These are phyloP conservation scores for Perkinsela sp. DNA, from an alignment of 208 protist genomes.

Conservation along the genomic window DNA sequence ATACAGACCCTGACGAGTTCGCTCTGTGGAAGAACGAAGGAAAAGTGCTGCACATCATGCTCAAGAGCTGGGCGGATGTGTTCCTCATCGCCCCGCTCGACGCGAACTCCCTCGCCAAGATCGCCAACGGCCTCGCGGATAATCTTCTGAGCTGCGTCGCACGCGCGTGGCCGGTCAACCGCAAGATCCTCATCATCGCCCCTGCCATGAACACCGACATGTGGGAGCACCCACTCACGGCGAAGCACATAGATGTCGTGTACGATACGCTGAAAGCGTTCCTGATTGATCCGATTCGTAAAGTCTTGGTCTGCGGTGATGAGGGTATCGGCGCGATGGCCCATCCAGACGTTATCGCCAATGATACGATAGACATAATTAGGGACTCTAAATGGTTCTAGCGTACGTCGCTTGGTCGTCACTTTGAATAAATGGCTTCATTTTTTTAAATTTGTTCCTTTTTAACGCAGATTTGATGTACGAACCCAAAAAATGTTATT, in stretches of 20 bases:
- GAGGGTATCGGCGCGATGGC: slow-evolving; percentile 72
- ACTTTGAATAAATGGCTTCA: too few relatives aligned
- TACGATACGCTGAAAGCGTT: neutral
- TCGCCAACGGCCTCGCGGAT: slow-evolving; percentile 70
- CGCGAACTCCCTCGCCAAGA: slow-evolving; percentile 84
- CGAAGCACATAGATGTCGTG: slow-evolving; percentile 25
- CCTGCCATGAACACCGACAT: slow-evolving; percentile 95
- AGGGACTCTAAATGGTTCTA: too few relatives aligned
- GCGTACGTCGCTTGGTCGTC: too few relatives aligned
- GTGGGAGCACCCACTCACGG: slow-evolving; percentile 78
- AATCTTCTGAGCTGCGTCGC: slow-evolving; percentile 78
- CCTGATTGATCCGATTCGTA: slow-evolving; percentile 57
- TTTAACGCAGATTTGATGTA: too few relatives aligned
- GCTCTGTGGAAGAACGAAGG: slow-evolving; percentile 51
- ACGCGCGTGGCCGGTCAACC: slow-evolving; percentile 69
- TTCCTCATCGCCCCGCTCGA: slow-evolving; percentile 79
- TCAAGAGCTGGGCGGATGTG: slow-evolving; percentile 75
- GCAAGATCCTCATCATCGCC: slow-evolving; percentile 72
- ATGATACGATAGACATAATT: too few relatives aligned
- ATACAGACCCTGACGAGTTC: slow-evolving; percentile 42
- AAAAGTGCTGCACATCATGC: slow-evolving; percentile 63
- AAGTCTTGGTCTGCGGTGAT: slow-evolving; percentile 75
- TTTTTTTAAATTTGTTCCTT: too few relatives aligned
- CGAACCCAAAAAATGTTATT: too few relatives aligned
- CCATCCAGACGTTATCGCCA: slow-evolving; percentile 32